Evolutionary conservation across 345 rosid genomes (phyloP).

Genomic region (Bruguiera gymnorhiza): DNA sequence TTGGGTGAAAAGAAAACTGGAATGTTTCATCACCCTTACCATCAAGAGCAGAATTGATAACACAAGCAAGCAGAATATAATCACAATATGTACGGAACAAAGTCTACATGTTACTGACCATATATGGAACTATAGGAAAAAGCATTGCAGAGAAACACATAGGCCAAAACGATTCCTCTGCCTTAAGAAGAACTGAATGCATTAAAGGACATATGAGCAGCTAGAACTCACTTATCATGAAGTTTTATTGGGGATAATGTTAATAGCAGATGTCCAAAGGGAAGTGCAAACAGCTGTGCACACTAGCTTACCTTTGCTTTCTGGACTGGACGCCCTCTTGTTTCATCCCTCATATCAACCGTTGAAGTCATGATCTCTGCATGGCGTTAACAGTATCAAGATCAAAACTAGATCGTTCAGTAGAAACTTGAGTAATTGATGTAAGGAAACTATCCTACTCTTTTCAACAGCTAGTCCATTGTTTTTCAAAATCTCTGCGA

Average conservation of each 20-base stretch:
- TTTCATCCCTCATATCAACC: constrained; percentile 74
- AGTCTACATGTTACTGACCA: not conserved
- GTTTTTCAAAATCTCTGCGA: constrained; percentile 85
- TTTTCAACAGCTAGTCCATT: constrained; percentile 80
- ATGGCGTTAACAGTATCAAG: constrained; percentile 1
- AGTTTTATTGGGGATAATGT: too few relatives aligned
- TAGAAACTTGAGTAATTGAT: not conserved
- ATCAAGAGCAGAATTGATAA: too few relatives aligned
- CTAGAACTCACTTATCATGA: too few relatives aligned
- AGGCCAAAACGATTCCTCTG: too few relatives aligned
- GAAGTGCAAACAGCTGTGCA: too few relatives aligned
- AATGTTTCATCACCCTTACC: not conserved
- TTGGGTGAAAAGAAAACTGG: not conserved
- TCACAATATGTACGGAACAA: not conserved
- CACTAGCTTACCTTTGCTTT: constrained; percentile 64
- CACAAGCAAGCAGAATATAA: not conserved
- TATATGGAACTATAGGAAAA: too few relatives aligned
- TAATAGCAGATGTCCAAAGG: too few relatives aligned
- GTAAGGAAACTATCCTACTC: constrained; percentile 45
- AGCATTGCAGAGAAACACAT: too few relatives aligned
- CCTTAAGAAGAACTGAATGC: too few relatives aligned
- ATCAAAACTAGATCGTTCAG: not conserved
- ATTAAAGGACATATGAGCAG: too few relatives aligned
- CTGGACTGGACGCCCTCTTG: constrained; percentile 73
- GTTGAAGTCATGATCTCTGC: constrained; percentile 74